These are phyloP conservation scores for Calonectria fujianensis DNA, from an alignment of 2,329 filamentous ascomycete species.

Conservation along the genomic window DNA sequence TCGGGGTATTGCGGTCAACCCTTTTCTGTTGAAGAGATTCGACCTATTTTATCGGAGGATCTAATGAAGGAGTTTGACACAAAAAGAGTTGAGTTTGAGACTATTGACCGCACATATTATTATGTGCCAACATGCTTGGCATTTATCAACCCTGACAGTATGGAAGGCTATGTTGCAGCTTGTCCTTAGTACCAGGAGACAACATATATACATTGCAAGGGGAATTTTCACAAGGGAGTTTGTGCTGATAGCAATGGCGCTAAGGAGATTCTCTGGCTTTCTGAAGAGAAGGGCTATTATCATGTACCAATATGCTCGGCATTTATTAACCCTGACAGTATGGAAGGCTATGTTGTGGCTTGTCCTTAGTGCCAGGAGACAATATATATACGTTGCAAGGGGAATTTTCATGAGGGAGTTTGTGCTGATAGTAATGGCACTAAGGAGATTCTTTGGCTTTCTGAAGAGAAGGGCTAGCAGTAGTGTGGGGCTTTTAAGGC, in stretches of 20 bases:
- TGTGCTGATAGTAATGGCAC: conserved; percentile 67
- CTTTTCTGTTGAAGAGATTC: conserved; percentile 62
- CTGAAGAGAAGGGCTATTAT: no score
- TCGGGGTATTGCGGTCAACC: conserved; percentile 67
- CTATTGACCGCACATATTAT: conserved; percentile 71
- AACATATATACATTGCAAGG: conserved; percentile 73
- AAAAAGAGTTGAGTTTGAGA: conserved; percentile 70
- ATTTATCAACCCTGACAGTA: conserved; percentile 65
- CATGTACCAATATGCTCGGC: conserved; percentile 63
- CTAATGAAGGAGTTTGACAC: conserved; percentile 62
- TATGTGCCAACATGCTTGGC: conserved; percentile 63
- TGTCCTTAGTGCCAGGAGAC: conserved; percentile 65
- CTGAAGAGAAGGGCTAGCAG: conserved; percentile 68
- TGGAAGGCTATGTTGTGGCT: conserved; percentile 58
- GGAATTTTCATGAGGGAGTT: conserved; percentile 63
- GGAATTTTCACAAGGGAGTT: conserved; percentile 63
- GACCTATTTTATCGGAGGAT: conserved; percentile 59
- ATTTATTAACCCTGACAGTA: conserved; percentile 65
- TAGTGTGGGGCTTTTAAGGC: conserved; percentile 66
- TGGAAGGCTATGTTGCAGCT: conserved; percentile 58
- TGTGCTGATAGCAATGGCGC: conserved; percentile 67
- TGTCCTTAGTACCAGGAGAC: conserved; percentile 65
- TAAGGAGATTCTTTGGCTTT: conserved; percentile 64
- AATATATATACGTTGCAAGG: conserved; percentile 73
- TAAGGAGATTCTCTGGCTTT: conserved; percentile 62